Conservation (phyloP, 225 moss, liverwort and hornwort genomes). For the Bryum argenteum region DNA sequence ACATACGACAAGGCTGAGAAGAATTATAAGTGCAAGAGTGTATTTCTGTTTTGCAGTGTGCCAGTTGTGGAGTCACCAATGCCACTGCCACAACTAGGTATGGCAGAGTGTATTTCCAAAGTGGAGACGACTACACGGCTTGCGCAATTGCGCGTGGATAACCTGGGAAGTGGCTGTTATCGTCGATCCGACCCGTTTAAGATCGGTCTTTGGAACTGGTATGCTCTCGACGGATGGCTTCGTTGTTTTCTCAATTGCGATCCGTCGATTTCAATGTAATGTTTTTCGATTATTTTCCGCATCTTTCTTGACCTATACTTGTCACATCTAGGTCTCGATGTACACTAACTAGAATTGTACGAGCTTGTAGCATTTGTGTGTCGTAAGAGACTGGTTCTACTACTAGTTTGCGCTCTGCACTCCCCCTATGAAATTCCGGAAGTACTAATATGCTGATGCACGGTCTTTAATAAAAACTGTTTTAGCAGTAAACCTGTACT, state of each 20-base stretch:
- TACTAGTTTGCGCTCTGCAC: not conserved
- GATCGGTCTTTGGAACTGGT: constrained; percentile 66
- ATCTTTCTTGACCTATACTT: not conserved
- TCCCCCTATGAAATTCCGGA: not conserved
- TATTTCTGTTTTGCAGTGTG: constrained; percentile 25
- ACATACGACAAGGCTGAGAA: constrained; percentile 10
- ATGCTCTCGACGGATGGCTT: constrained; percentile 6
- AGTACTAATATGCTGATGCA: not conserved
- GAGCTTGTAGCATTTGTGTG: constrained; percentile 12
- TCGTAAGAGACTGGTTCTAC: not conserved
- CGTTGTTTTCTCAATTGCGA: constrained; percentile 1
- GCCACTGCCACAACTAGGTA: constrained; percentile 29
- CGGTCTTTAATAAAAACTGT: not conserved
- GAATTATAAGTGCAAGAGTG: not conserved
- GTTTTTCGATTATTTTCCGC: not conserved
- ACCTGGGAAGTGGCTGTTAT: constrained; percentile 43
- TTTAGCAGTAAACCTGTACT: not conserved
- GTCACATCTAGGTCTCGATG: not conserved
- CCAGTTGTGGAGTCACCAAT: constrained; percentile 21
- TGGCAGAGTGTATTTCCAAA: constrained; percentile 43
- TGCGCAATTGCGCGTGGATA: constrained; percentile 55
- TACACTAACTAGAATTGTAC: not conserved
- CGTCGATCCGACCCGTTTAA: constrained; percentile 52
- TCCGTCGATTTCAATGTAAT: constrained; percentile 1
- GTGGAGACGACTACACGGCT: constrained; percentile 60